Base-by-base conservation (phyloP, 208 protist species). In the Trypanosoma rangeli region DNA sequence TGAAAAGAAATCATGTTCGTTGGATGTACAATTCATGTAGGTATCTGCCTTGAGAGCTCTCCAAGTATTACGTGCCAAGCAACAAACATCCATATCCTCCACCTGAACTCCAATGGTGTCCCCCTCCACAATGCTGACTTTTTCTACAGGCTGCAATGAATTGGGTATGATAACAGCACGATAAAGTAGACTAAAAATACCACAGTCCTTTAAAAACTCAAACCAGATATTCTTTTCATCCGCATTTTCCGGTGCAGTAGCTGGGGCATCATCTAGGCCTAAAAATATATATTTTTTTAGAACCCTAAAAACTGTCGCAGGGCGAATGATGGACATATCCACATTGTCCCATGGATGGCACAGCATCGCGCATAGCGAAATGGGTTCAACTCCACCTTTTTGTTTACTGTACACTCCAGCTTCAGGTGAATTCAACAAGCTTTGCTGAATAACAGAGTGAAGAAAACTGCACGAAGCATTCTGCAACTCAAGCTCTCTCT, bases 301-400 rank as follows among this genome's bases (percentile, higher is more conserved):
- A 72, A 94, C 87, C 8, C 70, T 42, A 71, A 97, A 94, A 26
- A 97, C 82, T 20, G 87, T 91, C 31, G 56, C 65, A 13, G 87
- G 89, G 15, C 65, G 73, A 39, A 97, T 78, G n/a, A 93, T 82
- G 22, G 86, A 87, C 80, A 95, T 86, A 78, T 97, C 92, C 0
- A 89, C 82, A 64, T 78, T 78, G 59, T 94, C 84, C 89, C 89
- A 94, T 44, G 92, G 89, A 70, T 97, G 78, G 62, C 89, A 94
- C 54, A 96, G 74, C 16, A 90, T 72, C 28, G 92, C 87, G 57
- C 88, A 93, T 75, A 94, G 52, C 39, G 55, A 67, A 55, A 77
- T 50, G 60, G 65, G 77, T 69, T 71, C 74, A 44, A 89, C 74
- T 50, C 60, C 48, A 33, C 73, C 37, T n/a, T 73, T 55, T 56